Evolutionary conservation across 805 yeast species (phyloP).

Genomic region (Saccharomycodes ludwigii): DNA sequence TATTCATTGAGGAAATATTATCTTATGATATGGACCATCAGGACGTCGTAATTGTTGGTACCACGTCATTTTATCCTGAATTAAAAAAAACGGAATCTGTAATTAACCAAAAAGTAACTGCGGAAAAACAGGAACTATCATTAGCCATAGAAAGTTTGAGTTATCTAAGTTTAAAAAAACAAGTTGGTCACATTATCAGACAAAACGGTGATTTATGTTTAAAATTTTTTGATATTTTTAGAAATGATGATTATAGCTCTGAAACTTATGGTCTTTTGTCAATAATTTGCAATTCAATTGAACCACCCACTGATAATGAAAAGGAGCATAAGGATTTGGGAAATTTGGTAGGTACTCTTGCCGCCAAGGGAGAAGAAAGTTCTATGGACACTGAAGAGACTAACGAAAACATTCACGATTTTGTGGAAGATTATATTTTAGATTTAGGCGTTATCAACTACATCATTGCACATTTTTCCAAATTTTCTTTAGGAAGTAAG

Average conservation of each 20-base stretch:
- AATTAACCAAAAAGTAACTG: conserved; percentile 4
- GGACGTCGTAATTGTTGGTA: too few species aligned
- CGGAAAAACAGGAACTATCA: conserved; percentile 7
- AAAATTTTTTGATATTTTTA: conserved; percentile 17
- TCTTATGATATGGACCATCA: too few species aligned
- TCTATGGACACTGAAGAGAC: conserved; percentile 6
- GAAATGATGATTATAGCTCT: conserved; percentile 7
- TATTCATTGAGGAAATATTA: conserved; percentile 14
- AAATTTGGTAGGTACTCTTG: not conserved
- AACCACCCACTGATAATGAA: conserved; percentile 8
- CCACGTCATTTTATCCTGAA: too few species aligned
- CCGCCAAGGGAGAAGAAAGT: not conserved
- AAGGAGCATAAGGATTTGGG: conserved; percentile 7
- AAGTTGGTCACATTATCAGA: conserved; percentile 27
- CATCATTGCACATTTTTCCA: conserved; percentile 8
- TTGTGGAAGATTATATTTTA: conserved; percentile 13
- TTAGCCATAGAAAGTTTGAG: conserved; percentile 36
- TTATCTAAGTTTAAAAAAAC: conserved; percentile 31
- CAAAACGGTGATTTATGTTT: conserved; percentile 25
- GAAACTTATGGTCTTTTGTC: conserved; percentile 24
- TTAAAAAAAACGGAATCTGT: too few species aligned
- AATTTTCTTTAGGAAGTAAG: conserved; percentile 10
- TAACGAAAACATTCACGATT: conserved; percentile 12
- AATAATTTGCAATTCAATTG: conserved; percentile 23
- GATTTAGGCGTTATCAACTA: conserved; percentile 13